These are phyloP conservation scores for Xylaria sp. DNA, from an alignment of 2,329 filamentous ascomycete genomes.

Conservation along the genomic window DNA sequence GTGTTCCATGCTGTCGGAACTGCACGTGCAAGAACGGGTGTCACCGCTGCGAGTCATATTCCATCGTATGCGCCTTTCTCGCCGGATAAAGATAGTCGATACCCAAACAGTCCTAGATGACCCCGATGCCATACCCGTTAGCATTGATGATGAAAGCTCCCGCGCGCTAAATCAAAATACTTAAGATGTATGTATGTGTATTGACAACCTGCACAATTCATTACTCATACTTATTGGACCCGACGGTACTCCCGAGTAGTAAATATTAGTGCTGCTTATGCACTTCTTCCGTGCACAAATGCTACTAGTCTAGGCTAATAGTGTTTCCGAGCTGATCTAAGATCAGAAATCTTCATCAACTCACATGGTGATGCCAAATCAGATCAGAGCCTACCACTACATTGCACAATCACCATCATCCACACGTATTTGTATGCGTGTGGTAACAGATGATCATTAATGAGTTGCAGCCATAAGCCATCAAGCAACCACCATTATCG, in stretches of 20 bases:
- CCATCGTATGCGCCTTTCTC: not conserved
- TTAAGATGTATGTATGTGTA: no score
- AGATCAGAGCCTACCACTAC: no score
- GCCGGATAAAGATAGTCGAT: not conserved
- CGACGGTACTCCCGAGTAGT: no score
- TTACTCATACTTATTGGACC: no score
- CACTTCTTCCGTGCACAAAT: no score
- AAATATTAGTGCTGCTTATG: no score
- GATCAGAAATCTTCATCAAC: slow-evolving; percentile 2
- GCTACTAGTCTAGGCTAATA: not conserved
- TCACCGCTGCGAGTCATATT: not conserved
- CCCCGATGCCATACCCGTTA: no score
- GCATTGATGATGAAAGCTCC: no score
- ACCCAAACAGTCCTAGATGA: no score
- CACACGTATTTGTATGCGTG: not conserved
- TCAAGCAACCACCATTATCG: not conserved
- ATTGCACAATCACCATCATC: no score
- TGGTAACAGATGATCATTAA: not conserved
- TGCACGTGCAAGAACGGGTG: not conserved
- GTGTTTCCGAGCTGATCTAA: not conserved
- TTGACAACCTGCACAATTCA: no score
- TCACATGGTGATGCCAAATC: slow-evolving; percentile 11
- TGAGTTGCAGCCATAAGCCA: not conserved
- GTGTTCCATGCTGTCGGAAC: slow-evolving; percentile 18
- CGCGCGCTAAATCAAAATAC: no score